A percentile compares a stretch with the other conserved stretches of the same genome.
These are phyloP conservation scores for Eleusine coracana DNA, from an alignment of 176 grass and related monocot species.

Conservation along the genomic window DNA sequence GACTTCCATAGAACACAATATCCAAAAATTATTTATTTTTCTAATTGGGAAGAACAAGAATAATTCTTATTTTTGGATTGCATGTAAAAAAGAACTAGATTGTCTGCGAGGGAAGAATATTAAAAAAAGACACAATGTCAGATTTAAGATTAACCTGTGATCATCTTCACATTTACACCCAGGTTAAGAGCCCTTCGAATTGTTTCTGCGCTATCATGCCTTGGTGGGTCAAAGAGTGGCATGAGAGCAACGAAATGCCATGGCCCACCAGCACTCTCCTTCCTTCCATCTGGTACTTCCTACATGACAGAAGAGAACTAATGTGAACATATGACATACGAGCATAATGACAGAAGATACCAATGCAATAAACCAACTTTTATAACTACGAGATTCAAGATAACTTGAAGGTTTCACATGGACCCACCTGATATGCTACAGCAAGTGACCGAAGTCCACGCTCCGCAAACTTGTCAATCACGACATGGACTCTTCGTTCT, in stretches of 20 bases:
- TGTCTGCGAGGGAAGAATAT: neutral
- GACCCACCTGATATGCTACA: slow-evolving; percentile 75
- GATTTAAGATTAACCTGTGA: slow-evolving; percentile 49
- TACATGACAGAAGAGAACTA: slow-evolving; percentile 21
- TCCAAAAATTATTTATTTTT: too few species aligned
- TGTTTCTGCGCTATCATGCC: slow-evolving; percentile 86
- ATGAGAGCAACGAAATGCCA: slow-evolving; percentile 71
- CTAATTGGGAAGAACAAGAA: too few species aligned
- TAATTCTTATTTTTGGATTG: neutral
- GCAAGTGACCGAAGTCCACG: slow-evolving; percentile 82
- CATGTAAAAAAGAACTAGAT: neutral
- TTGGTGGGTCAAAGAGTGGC: slow-evolving; percentile 82
- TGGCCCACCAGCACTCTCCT: slow-evolving; percentile 68
- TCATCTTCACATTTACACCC: slow-evolving; percentile 91
- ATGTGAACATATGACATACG: neutral
- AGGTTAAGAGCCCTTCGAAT: slow-evolving; percentile 76
- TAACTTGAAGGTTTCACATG: neutral
- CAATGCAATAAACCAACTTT: neutral
- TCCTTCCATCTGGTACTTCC: slow-evolving; percentile 75
- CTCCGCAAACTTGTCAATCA: slow-evolving; percentile 84
- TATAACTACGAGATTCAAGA: neutral
- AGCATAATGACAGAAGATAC: neutral
- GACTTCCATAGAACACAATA: too few species aligned
- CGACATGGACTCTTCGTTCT: slow-evolving; percentile 64
- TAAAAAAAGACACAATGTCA: neutral